These are phyloP conservation scores for Paecilomyces dactylethromorphus DNA, from an alignment of 2,329 filamentous ascomycete genomes.

Conservation along the genomic window DNA sequence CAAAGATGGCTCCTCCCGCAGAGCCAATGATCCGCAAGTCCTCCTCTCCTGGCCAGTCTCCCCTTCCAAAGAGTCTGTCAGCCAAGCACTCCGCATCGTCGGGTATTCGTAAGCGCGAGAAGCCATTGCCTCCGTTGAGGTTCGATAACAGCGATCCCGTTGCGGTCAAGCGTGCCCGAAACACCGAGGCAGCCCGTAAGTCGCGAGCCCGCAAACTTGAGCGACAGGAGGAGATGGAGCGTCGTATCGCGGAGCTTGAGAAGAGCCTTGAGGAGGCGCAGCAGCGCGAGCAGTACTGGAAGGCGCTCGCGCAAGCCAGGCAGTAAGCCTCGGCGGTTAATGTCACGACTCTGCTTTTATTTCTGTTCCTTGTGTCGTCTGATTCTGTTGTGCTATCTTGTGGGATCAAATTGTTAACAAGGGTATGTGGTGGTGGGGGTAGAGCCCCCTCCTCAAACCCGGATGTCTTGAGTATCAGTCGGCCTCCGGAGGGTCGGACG, in stretches of 20 bases:
- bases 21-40: slow-evolving; percentile 30
- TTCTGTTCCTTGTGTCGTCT: slow-evolving; percentile 2
- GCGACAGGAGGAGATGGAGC: slow-evolving; percentile 67
- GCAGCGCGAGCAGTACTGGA: slow-evolving; percentile 32
- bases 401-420: slow-evolving; percentile 7
- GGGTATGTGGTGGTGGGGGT: slow-evolving; percentile 27
- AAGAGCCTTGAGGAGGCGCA: slow-evolving; percentile 32
- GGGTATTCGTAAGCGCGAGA: slow-evolving; percentile 73
- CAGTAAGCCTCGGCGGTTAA: slow-evolving; percentile 4
- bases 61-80: slow-evolving; percentile 33
- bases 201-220: slow-evolving; percentile 81
- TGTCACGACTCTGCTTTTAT: background rate
- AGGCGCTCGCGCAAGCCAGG: slow-evolving; percentile 21
- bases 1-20: slow-evolving; percentile 7
- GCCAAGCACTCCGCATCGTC: slow-evolving; percentile 61
- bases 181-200: slow-evolving; percentile 89
- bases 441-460: slow-evolving; percentile 20
- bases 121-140: slow-evolving; percentile 71
- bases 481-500: slow-evolving; percentile 7
- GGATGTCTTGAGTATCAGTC: slow-evolving; percentile 19
- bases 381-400: slow-evolving; percentile 9
- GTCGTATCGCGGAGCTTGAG: slow-evolving; percentile 63
- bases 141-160: slow-evolving; percentile 67
- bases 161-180: slow-evolving; percentile 90
- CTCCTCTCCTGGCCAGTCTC: slow-evolving; percentile 32